Evolutionary conservation across 208 protist species (phyloP).

Genomic region (Acanthamoeba royreba): DNA sequence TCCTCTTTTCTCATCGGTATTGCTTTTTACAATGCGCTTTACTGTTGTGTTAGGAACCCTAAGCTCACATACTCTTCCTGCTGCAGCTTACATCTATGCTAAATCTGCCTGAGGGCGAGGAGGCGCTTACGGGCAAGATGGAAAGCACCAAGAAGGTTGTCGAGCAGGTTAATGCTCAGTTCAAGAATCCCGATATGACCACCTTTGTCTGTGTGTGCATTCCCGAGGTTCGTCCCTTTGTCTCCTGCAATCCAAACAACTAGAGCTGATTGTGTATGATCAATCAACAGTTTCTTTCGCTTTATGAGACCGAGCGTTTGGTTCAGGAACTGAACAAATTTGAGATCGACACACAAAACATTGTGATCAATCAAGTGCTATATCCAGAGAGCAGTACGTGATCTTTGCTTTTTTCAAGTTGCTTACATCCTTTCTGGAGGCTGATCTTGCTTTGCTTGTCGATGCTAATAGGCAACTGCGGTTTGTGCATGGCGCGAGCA

Average conservation of each 20-base stretch:
- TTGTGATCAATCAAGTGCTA: slow-evolving; percentile 96
- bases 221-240: slow-evolving; percentile 87
- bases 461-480: slow-evolving; percentile 75
- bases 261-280: not conserved
- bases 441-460: too few species aligned
- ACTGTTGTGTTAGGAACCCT: too few species aligned
- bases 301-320: slow-evolving; percentile 98
- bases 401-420: not conserved
- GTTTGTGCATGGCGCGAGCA: slow-evolving; percentile 86
- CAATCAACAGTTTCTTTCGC: slow-evolving; percentile 91
- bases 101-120: not conserved
- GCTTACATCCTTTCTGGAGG: too few species aligned
- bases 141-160: slow-evolving; percentile 43
- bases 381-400: not conserved
- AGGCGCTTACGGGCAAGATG: slow-evolving; percentile 53
- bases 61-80: too few species aligned
- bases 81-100: not conserved
- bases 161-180: slow-evolving; percentile 66
- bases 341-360: slow-evolving; percentile 93
- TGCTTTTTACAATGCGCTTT: too few species aligned
- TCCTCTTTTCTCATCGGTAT: slow-evolving; percentile 68
- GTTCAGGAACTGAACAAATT: slow-evolving; percentile 96
- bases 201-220: slow-evolving; percentile 98
- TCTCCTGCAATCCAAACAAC: too few species aligned
- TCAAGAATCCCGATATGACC: slow-evolving; percentile 81